phyloP scores from a whole-genome alignment of 139 green algal species.

The Tetraselmis striata region DNA sequence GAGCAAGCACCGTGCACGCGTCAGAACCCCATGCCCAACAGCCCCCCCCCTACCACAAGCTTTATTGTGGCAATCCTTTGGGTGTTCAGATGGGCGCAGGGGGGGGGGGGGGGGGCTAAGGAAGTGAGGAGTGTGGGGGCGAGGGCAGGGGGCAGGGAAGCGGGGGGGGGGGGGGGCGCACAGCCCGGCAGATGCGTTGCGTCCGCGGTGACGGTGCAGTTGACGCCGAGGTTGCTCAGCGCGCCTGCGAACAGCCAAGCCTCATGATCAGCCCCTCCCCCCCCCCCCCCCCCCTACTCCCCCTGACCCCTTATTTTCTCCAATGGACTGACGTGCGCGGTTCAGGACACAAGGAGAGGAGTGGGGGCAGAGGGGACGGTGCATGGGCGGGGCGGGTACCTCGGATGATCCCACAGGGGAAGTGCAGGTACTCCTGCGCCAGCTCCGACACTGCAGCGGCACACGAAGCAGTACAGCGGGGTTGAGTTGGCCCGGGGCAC shows the following conservation, averaged over 20 bases:
- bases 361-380: no score
- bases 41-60: no score
- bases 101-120: no score
- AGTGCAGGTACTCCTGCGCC: constrained; percentile 49
- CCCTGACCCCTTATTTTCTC: no score
- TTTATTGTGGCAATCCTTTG: neutral
- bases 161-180: neutral
- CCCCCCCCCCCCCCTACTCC: no score
- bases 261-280: no score
- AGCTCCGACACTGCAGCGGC: constrained; percentile 15
- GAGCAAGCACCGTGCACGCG: neutral
- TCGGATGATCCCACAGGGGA: constrained; percentile 67
- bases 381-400: no score
- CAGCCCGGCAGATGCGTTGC: constrained; percentile 31
- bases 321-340: no score
- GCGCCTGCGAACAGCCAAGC: neutral
- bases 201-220: constrained; percentile 38
- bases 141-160: neutral
- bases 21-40: no score
- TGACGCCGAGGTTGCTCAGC: constrained; percentile 27
- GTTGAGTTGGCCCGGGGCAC: no score
- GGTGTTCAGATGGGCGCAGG: neutral
- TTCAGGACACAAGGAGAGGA: no score
- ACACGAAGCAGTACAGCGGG: no score
- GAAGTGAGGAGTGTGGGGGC: neutral